Evolutionary conservation across 2,329 filamentous ascomycete species (phyloP), one percentile per base, ranked within the genome.

Genomic region (Penicillium concentricum): DNA sequence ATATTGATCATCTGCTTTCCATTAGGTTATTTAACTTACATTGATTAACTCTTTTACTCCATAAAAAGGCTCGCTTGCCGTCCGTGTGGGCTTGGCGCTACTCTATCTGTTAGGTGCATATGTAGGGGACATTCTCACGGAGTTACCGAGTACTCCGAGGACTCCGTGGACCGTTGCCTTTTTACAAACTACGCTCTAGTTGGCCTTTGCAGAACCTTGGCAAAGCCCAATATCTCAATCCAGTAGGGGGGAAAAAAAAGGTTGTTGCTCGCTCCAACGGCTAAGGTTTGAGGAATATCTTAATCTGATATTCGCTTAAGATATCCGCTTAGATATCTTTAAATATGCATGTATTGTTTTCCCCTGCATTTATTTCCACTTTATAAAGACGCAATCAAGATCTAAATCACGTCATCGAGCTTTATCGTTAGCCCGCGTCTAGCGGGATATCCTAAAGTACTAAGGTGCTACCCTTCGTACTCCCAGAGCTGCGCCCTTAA

Each of bases 351-450:
- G 41, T 41, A 13, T n/a, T 37, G n/a, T n/a, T 20, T 30, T 24
- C 55, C 44, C 37, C 49, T 47, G 47, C 51, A 57, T 42, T 30
- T 12, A n/a, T 26, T 22, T 15, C 51, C 51, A 47, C 51, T 34
- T 20, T 28, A 16, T 16, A 39, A 58, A 57, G 46, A 44, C 67
- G 67, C 66, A 64, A 71, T 70, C 61, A 46, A 61, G 64, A 66
- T 68, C 64, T 61, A 67, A 68, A 72, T 72, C 68, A 67, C 70
- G 65, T 67, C 70, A 72, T 72, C 58, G 58, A 67, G 67, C 68
- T 69, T 30, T 65, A 63, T 65, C 59, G 45, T 57, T 38, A n/a
- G 41, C 20, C 41, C 34, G 24, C 50, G n/a, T 26, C 24, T 38
- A 30, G n/a, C 32, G 26, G 45, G 22, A 46, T 20, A n/a, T 18